Evolutionary conservation across 1,139 yeast genomes (phyloP), one percentile per base, ranked within the genome.

Genomic region (Kodamaea suecica): DNA sequence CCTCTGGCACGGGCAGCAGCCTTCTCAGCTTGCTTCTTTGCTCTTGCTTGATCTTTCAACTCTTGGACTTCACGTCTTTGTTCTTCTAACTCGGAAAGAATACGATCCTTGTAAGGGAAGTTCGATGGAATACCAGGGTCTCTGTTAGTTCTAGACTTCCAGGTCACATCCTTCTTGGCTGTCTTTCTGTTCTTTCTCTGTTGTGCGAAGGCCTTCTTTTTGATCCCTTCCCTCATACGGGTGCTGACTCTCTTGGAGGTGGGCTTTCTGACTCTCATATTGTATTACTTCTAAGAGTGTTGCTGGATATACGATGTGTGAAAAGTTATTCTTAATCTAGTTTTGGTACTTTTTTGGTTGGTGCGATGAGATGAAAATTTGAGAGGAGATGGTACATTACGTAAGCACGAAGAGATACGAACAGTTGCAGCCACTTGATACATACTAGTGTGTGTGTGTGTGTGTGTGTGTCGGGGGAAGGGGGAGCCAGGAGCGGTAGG

Each of bases 51-150:
- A 45, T 73, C 79, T 49, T 68, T 80, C 42, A 71, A 80, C 55
- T 83, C 94, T 36, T 66, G 66, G 21, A 78, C 88, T 16, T 59
- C 60, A 55, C 78, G 70, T 59, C 84, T 80, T 38, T 73, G 70
- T 35, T 75, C 80, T 62, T 90, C 97, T 44, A 92, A 80, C 55
- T 92, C 94, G 41, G 72, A 76, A 44, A 92, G 66, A 41, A 92
- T 78, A 60, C 77, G 75, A 46, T 85, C 95, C 61, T 90, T 92
- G 67, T 87, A 90, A 23, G 97, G 98, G 73, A 88, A 92, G 49
- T 83, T 81, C 33, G 95, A 70, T 37, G 99, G 99, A 50, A 92
- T 92, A 48, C 97, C 97, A 6, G 90, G 90, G 58, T 88, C 97
- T 63, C 85, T 90, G 53, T 78, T 78, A 40, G 66, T 64, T 56